Base-by-base conservation (phyloP, 768 basidiomycete species). In the Inosperma sp. region DNA sequence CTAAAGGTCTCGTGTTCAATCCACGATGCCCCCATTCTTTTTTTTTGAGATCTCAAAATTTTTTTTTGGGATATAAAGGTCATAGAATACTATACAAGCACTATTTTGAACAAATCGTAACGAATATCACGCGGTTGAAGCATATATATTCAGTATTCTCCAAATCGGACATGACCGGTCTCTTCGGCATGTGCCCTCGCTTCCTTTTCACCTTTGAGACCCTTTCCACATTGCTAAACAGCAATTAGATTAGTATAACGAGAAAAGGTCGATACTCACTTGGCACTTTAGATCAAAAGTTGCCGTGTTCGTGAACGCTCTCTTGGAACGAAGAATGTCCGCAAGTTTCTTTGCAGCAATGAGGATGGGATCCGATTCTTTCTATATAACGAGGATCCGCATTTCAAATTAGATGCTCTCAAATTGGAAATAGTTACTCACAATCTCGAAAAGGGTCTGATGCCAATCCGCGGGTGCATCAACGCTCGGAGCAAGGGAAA, bases 201-300 rank as follows among this genome's bases (percentile, higher is more conserved):
- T 53, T 84, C 93, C 61, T 93, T 97, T 72, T 98, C 94, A 27
- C 95, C 95, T 59, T 86, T 94, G 56, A 98, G 69, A 0, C 90
- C 93, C 59, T 82, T 74, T 14, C 86, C 81, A 61, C 94, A 98
- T 44, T 86, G 73, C 83, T 92, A 51, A n/a, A 30, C 9, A 49
- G 16, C 26, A 36, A 41, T 31, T 27, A 50, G 45, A 42, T 29
- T 37, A n/a, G 19, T 7, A n/a, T 16, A 25, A 27, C 13, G 6
- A 25, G 21, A 27, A 26, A 23, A 35, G 12, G 12, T 12, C n/a
- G 21, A 12, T 5, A 68, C 77, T 60, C 64, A 87, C 87, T 73
- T 93, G 82, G 65, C 92, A 95, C 60, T 84, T 86, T 37, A 97
- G 67, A 67, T 93, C 89, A 64, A 97, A 97, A 4, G 88, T 95